phyloP scores from a whole-genome alignment of 345 rosid species.

The Gossypium bickii region DNA sequence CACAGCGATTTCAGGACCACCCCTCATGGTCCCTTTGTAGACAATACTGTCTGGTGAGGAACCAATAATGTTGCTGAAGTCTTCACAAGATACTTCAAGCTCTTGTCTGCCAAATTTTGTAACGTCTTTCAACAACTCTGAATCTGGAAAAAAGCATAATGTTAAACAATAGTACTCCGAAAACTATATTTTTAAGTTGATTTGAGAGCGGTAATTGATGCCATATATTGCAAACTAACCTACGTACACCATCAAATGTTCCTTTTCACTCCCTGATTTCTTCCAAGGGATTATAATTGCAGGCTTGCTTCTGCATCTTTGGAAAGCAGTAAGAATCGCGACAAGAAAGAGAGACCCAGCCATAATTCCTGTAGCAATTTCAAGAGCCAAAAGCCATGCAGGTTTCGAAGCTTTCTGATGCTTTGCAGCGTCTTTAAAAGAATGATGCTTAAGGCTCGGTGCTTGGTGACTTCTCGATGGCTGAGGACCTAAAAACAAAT shows the following conservation, averaged over 20 bases:
- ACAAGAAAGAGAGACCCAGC: constrained; percentile 61
- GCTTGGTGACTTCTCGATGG: constrained; percentile 41
- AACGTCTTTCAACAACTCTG: constrained; percentile 77
- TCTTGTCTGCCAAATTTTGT: constrained; percentile 78
- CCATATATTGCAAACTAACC: constrained; percentile 44
- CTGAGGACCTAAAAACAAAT: constrained; percentile 38
- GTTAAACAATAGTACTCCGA: neutral
- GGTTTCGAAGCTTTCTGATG: constrained; percentile 61
- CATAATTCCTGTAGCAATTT: constrained; percentile 78
- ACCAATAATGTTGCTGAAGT: constrained; percentile 96
- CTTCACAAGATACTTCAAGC: constrained; percentile 98
- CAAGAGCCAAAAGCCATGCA: constrained; percentile 74
- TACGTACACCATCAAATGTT: constrained; percentile 53
- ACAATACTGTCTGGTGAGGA: constrained; percentile 89
- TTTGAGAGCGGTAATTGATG: neutral
- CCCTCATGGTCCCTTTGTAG: constrained; percentile 86
- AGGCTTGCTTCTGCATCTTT: constrained; percentile 69
- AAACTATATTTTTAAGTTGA: neutral
- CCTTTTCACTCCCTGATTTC: constrained; percentile 84
- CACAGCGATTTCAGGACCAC: constrained; percentile 94
- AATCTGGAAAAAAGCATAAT: constrained; percentile 42
- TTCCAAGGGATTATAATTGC: constrained; percentile 93
- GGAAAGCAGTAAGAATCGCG: constrained; percentile 57
- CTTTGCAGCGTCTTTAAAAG: constrained; percentile 43
- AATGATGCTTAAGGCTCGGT: constrained; percentile 37